A percentile compares a stretch with the other conserved stretches of the same genome.
These are phyloP conservation scores for Penicillium crustosum DNA, from an alignment of 2,329 filamentous ascomycete species.

Conservation along the genomic window DNA sequence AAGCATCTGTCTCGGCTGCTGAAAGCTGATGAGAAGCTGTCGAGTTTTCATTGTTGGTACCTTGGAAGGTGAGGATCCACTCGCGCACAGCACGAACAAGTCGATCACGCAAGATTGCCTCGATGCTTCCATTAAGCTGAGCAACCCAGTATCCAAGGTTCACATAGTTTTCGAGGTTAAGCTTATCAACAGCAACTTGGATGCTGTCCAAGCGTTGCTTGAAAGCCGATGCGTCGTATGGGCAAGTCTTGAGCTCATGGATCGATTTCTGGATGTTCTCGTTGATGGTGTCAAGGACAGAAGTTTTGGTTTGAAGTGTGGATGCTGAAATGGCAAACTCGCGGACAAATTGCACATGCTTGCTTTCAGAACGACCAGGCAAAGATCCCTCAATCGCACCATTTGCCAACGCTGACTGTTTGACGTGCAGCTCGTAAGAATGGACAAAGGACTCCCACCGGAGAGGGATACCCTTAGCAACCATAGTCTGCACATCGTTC, in stretches of 20 bases:
- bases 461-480: conserved; percentile 82
- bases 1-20: conserved; percentile 31
- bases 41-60: conserved; percentile 41
- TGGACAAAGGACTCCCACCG: conserved; percentile 99
- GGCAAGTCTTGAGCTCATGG: conserved; percentile 77
- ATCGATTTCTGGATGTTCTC: conserved; percentile 78
- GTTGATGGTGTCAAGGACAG: conserved; percentile 74
- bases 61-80: conserved; percentile 85
- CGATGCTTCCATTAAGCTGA: conserved; percentile 81
- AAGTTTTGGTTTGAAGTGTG: conserved; percentile 82
- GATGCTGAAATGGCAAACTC: conserved; percentile 88
- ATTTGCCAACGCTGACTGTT: conserved; percentile 60
- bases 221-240: conserved; percentile 79
- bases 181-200: conserved; percentile 89
- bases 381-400: conserved; percentile 60
- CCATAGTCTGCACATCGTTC: conserved; percentile 80
- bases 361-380: conserved; percentile 70
- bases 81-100: conserved; percentile 78
- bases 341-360: conserved; percentile 93
- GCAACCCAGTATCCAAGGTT: conserved; percentile 90
- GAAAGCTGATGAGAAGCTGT: conserved; percentile 19
- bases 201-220: conserved; percentile 78
- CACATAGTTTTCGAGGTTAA: conserved; percentile 93
- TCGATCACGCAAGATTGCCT: conserved; percentile 74
- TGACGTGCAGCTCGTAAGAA: conserved; percentile 87